phyloP scores from a whole-genome alignment of 495 filamentous ascomycete genomes.

The Alectoria sarmentosa region DNA sequence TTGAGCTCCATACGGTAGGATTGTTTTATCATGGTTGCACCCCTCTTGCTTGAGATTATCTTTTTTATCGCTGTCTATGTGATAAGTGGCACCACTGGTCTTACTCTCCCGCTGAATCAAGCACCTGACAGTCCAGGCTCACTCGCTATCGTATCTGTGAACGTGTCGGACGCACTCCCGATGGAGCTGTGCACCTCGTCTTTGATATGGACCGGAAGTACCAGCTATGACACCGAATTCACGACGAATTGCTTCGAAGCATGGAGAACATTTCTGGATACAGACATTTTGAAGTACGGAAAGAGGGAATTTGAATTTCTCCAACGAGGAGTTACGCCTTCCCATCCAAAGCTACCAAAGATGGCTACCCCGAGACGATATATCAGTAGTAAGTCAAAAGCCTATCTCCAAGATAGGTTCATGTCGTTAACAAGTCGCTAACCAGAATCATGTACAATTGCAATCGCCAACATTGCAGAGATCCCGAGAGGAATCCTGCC shows the following conservation, averaged over 20 bases:
- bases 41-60: too few species aligned
- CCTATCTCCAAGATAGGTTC: neutral
- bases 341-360: neutral
- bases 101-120: constrained; percentile 3
- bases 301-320: neutral
- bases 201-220: neutral
- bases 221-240: neutral
- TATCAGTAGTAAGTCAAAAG: neutral
- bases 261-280: neutral
- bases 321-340: neutral
- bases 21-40: neutral
- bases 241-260: neutral
- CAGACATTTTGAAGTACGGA: neutral
- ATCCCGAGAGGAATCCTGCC: constrained; percentile 2
- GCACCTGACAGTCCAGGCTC: neutral
- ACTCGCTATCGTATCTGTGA: neutral
- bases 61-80: neutral
- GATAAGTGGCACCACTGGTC: neutral
- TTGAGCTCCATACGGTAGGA: neutral
- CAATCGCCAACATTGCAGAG: constrained; percentile 9
- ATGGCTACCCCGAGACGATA: constrained; percentile 13
- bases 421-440: neutral
- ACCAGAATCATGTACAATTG: constrained; percentile 6
- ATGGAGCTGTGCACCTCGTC: neutral
- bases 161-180: neutral